Conservation (phyloP, 257 asterid genomes). For the Cordia subcordata region DNA sequence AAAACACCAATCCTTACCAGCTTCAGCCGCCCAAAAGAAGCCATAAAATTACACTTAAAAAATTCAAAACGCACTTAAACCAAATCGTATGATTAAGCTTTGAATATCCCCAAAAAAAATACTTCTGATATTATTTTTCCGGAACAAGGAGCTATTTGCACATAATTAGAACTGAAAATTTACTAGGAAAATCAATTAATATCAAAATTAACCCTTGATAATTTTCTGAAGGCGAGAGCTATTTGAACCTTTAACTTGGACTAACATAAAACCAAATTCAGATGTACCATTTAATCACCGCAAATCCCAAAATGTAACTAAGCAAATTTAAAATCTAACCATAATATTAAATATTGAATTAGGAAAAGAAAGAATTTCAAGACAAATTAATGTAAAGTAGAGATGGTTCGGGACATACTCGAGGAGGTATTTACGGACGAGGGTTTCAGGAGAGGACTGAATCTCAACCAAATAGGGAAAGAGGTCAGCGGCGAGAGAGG, state of each 20-base stretch:
- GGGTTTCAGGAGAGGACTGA: slow-evolving; percentile 83
- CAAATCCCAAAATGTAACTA: background rate
- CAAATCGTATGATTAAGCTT: too few species aligned
- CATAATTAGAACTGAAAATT: background rate
- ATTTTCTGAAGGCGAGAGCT: background rate
- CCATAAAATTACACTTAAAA: background rate
- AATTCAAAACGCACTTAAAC: too few species aligned
- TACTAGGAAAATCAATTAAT: background rate
- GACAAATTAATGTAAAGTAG: slow-evolving; percentile 1
- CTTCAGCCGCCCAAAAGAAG: background rate
- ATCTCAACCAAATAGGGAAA: slow-evolving; percentile 78
- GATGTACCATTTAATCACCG: background rate
- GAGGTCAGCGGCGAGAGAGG: slow-evolving; percentile 65
- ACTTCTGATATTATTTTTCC: background rate
- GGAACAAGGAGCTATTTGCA: background rate
- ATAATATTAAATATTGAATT: background rate
- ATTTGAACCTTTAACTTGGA: background rate
- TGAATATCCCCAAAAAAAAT: too few species aligned
- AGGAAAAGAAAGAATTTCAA: background rate
- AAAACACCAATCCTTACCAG: background rate
- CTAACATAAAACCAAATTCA: background rate
- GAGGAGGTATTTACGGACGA: slow-evolving; percentile 68
- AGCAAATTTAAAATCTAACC: too few species aligned
- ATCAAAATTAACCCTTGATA: background rate
- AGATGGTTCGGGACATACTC: slow-evolving; percentile 13